phyloP scores from a whole-genome alignment of 768 basidiomycete species.

The Leccinum variicolor region DNA sequence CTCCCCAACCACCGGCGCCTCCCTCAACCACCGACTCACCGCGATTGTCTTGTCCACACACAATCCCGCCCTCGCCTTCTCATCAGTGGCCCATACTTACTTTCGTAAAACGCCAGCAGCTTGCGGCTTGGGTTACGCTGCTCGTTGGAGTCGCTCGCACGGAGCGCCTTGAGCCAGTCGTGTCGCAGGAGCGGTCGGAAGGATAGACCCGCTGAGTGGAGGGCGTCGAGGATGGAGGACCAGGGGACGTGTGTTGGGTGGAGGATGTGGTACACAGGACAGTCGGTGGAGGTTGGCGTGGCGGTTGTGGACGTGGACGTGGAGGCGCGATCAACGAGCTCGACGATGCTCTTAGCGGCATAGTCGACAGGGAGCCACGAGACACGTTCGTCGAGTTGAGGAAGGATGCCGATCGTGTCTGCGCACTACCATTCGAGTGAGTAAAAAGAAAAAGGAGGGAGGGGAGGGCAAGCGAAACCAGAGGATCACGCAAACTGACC shows the following conservation, averaged over 20 bases:
- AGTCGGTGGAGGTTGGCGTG: neutral
- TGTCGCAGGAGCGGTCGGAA: constrained; percentile 17
- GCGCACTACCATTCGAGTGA: constrained; percentile 31
- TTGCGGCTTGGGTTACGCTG: constrained; percentile 24
- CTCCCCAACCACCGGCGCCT: neutral
- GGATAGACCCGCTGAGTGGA: constrained; percentile 35
- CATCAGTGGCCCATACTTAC: constrained; percentile 20
- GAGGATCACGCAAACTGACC: constrained; percentile 13
- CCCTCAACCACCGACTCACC: constrained; percentile 17
- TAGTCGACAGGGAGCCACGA: constrained; percentile 54
- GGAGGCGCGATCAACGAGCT: constrained; percentile 29
- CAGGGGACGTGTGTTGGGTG: constrained; percentile 23
- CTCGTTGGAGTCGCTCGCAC: constrained; percentile 21
- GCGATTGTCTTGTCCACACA: constrained; percentile 7
- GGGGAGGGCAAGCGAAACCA: neutral
- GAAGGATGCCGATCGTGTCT: constrained; percentile 36
- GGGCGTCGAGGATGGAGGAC: constrained; percentile 38
- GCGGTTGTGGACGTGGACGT: constrained; percentile 18
- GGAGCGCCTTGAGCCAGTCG: constrained; percentile 24
- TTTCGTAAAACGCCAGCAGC: constrained; percentile 23
- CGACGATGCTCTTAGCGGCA: constrained; percentile 45
- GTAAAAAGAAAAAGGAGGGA: neutral
- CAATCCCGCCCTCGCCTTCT: constrained; percentile 7
- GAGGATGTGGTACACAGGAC: neutral
- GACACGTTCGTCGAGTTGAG: constrained; percentile 30